Conservation (phyloP, 1,284 basidiomycete species). For the Cryptococcus sp. region DNA sequence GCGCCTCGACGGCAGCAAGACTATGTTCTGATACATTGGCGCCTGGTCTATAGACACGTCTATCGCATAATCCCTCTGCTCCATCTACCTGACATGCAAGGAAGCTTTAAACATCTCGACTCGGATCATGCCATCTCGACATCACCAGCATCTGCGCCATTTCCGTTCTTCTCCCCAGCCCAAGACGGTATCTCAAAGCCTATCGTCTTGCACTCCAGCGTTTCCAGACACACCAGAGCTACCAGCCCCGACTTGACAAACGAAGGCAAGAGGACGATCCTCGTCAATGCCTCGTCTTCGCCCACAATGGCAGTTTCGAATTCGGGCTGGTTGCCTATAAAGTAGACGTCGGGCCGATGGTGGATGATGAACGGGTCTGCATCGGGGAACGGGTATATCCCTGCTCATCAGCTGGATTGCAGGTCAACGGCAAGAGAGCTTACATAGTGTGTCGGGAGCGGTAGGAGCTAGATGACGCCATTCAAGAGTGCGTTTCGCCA, state of each 20-base stretch:
- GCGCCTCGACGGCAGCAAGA: no score
- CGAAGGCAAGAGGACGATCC: constrained; percentile 76
- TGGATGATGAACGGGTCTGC: constrained; percentile 84
- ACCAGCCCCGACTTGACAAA: constrained; percentile 64
- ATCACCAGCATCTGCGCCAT: constrained; percentile 10
- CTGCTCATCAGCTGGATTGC: constrained; percentile 36
- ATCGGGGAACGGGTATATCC: constrained; percentile 91
- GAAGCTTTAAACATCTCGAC: no score
- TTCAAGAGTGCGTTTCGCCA: constrained; percentile 72
- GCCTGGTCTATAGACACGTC: no score
- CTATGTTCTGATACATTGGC: no score
- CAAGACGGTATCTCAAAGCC: constrained; percentile 44
- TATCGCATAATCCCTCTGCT: no score
- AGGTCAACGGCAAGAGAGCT: no score
- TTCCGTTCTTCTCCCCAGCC: constrained; percentile 23
- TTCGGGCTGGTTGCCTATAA: constrained; percentile 84
- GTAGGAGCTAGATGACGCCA: constrained; percentile 98
- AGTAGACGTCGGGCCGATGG: constrained; percentile 79
- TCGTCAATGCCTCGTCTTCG: constrained; percentile 48
- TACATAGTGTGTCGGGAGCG: constrained; percentile 89
- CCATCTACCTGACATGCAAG: no score
- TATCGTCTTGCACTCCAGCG: constrained; percentile 52
- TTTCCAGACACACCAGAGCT: constrained; percentile 59
- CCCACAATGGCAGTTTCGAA: constrained; percentile 69
- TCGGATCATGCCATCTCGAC: constrained; percentile 12